These are phyloP conservation scores for Sutorius eximius DNA, from an alignment of 1,284 basidiomycete genomes.

Conservation along the genomic window DNA sequence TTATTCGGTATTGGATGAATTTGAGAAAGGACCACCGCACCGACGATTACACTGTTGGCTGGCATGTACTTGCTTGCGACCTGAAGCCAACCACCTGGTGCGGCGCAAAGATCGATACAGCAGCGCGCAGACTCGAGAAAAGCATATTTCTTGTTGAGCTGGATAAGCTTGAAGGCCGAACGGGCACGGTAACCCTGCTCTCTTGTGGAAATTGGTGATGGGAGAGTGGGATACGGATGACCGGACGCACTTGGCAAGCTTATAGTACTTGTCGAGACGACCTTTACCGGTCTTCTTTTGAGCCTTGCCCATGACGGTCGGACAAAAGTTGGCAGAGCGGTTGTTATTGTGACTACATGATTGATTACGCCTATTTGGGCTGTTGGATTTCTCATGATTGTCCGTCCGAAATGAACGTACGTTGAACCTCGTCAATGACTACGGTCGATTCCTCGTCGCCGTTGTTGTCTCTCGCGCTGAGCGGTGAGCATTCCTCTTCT, in stretches of 20 bases:
- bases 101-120: slow-evolving; percentile 97
- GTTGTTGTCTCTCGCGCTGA: slow-evolving; percentile 24
- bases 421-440: slow-evolving; percentile 19
- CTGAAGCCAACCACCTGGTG: slow-evolving; percentile 99
- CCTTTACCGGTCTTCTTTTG: slow-evolving; percentile 94
- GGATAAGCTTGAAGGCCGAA: slow-evolving; percentile 99
- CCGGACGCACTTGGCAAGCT: slow-evolving; percentile 77
- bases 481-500: slow-evolving; percentile 17
- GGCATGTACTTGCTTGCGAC: slow-evolving; percentile 99
- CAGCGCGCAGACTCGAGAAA: slow-evolving; percentile 91
- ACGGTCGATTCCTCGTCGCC: slow-evolving; percentile 26
- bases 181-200: slow-evolving; percentile 99
- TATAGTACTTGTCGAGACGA: slow-evolving; percentile 95
- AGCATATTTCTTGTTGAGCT: slow-evolving; percentile 97
- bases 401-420: too few relatives aligned
- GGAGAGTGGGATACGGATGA: neutral
- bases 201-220: slow-evolving; percentile 41
- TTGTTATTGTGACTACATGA: neutral
- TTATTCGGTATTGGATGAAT: slow-evolving; percentile 11
- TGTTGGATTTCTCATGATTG: neutral
- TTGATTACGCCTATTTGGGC: slow-evolving; percentile 26
- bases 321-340: neutral
- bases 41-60: slow-evolving; percentile 90
- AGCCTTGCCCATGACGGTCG: slow-evolving; percentile 62
- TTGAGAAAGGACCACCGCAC: slow-evolving; percentile 45